Percentiles rank a stretch among this genome's conserved stretches.
phyloP scores from a whole-genome alignment of 2,329 filamentous ascomycete genomes.

The Gremmenia infestans region DNA sequence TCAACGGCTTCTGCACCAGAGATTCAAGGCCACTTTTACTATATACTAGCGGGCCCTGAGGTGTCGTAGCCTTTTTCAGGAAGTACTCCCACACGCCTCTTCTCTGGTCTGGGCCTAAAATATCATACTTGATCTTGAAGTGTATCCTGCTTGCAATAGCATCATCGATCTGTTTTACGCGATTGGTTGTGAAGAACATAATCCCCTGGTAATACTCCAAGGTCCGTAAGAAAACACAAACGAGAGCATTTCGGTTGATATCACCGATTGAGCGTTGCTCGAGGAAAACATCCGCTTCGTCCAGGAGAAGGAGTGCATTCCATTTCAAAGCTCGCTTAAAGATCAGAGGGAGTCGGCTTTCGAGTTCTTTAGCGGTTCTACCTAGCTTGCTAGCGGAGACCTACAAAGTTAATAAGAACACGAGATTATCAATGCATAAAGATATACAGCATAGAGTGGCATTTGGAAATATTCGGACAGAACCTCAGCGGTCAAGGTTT shows the following conservation, averaged over 20 bases:
- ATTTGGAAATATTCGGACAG: not conserved
- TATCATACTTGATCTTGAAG: constrained; percentile 17
- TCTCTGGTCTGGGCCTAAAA: constrained; percentile 8
- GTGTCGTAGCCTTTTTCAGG: constrained; percentile 5
- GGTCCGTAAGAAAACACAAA: constrained; percentile 31
- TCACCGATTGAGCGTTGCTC: constrained; percentile 24
- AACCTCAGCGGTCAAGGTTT: not conserved
- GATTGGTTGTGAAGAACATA: constrained; percentile 34
- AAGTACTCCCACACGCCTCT: constrained; percentile 8
- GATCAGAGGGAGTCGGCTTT: not conserved
- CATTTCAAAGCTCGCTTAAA: constrained; percentile 35
- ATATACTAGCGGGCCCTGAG: constrained; percentile 7
- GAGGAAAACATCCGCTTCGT: no score
- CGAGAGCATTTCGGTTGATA: constrained; percentile 29
- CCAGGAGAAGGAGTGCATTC: constrained; percentile 63
- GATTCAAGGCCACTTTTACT: constrained; percentile 8
- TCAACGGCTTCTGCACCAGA: constrained; percentile 8
- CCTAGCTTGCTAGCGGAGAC: not conserved
- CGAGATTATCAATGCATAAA: not conserved
- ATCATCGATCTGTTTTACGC: constrained; percentile 17
- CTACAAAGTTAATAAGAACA: not conserved
- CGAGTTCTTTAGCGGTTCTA: not conserved
- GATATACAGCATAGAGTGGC: not conserved
- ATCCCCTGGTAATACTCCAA: constrained; percentile 38
- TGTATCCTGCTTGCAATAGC: constrained; percentile 14